Percentiles rank a stretch among this genome's conserved stretches.
These are phyloP conservation scores for Talaromyces sp. DNA, from an alignment of 2,329 filamentous ascomycete genomes.

Conservation along the genomic window DNA sequence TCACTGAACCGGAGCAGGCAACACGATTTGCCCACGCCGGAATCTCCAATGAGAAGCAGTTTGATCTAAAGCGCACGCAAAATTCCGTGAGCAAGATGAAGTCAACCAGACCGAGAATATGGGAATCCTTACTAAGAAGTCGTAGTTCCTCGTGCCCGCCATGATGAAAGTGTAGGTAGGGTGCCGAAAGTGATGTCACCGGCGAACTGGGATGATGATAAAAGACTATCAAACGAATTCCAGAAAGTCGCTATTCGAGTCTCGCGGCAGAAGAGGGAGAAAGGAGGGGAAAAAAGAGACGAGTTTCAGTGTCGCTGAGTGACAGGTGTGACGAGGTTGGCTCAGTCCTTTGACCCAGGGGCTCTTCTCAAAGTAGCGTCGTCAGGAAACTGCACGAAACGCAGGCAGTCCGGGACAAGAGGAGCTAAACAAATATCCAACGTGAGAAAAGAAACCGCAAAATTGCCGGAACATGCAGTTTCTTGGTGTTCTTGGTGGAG, in stretches of 20 bases:
- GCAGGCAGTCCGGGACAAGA: neutral
- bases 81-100: neutral
- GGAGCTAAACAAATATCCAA: neutral
- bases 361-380: neutral
- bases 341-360: neutral
- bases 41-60: slow-evolving; percentile 92
- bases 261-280: neutral
- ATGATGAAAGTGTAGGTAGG: slow-evolving; percentile 46
- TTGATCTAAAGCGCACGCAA: slow-evolving; percentile 70
- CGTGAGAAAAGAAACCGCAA: neutral
- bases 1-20: slow-evolving; percentile 95
- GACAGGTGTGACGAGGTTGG: neutral
- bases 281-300: neutral
- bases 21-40: slow-evolving; percentile 94
- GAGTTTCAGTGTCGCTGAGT: neutral
- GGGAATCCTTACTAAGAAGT: slow-evolving; percentile 75
- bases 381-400: neutral
- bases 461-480: neutral
- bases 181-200: slow-evolving; percentile 7
- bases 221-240: neutral
- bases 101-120: neutral
- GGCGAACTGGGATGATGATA: neutral
- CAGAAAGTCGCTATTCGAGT: neutral
- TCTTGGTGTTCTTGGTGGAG: neutral
- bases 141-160: slow-evolving; percentile 98